Conservation (phyloP, 192 early-diverging fungal genomes). For the Chytriomyces confervae region DNA sequence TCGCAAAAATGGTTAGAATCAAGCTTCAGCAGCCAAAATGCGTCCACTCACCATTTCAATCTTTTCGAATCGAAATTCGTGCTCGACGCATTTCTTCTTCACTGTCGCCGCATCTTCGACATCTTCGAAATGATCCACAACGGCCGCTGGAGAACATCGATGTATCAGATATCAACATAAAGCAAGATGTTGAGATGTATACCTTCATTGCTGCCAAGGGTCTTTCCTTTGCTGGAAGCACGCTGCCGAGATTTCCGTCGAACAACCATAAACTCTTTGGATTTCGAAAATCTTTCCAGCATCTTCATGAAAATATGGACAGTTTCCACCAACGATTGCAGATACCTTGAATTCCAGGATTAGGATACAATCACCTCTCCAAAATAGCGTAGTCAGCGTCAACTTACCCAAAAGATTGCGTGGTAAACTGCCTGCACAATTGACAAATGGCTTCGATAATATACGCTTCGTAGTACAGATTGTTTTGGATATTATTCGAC, state of each 20-base stretch:
- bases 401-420: conserved; percentile 15
- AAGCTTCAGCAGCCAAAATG: not conserved
- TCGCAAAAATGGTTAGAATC: not conserved
- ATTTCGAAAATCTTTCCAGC: conserved; percentile 64
- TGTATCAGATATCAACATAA: no score
- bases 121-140: conserved; percentile 3
- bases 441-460: conserved; percentile 65
- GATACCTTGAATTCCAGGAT: conserved; percentile 50
- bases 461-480: conserved; percentile 72
- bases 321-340: conserved; percentile 59
- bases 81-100: conserved; percentile 49
- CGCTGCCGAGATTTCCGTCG: conserved; percentile 16
- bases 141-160: not conserved
- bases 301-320: conserved; percentile 67
- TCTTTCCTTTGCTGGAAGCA: not conserved
- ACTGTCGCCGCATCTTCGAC: conserved; percentile 36
- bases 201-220: not conserved
- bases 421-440: conserved; percentile 55
- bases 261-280: conserved; percentile 57
- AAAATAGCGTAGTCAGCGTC: not conserved
- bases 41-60: conserved; percentile 49
- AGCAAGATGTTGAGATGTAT: not conserved
- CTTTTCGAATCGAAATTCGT: conserved; percentile 56
- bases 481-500: conserved; percentile 70
- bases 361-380: not conserved